Evolutionary conservation across 371 early-diverging fungal species (phyloP).

Genomic region (Lichtheimia corymbifera): DNA sequence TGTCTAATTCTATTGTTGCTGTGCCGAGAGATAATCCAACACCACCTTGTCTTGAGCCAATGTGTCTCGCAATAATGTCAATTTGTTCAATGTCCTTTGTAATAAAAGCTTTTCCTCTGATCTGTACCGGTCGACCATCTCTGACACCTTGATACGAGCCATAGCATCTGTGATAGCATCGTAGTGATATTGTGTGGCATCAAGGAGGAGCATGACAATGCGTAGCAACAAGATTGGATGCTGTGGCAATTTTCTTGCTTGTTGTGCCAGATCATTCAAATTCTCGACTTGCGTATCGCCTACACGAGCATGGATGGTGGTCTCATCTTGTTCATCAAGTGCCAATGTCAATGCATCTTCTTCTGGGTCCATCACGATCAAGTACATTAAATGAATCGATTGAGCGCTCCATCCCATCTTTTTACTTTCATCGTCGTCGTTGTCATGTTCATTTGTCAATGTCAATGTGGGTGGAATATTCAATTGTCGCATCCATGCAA

Average conservation of each 20-base stretch:
- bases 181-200: slow-evolving; percentile 24
- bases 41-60: slow-evolving; percentile 7
- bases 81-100: not conserved
- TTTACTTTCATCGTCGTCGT: not conserved
- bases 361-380: slow-evolving; percentile 23
- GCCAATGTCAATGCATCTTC: slow-evolving; percentile 18
- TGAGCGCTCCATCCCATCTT: slow-evolving; percentile 20
- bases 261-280: slow-evolving; percentile 8
- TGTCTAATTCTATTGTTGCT: not conserved
- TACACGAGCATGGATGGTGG: not conserved
- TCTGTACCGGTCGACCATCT: slow-evolving; percentile 8
- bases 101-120: slow-evolving; percentile 13
- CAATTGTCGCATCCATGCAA: slow-evolving; percentile 15
- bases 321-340: not conserved
- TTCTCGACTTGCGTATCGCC: not conserved
- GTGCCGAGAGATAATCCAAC: slow-evolving; percentile 6
- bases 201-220: slow-evolving; percentile 21
- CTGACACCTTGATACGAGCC: not conserved
- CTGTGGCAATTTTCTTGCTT: slow-evolving; percentile 1
- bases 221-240: slow-evolving; percentile 28
- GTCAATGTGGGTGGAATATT: slow-evolving; percentile 18
- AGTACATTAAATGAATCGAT: slow-evolving; percentile 25
- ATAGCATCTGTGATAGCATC: not conserved
- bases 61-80: not conserved
- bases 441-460: not conserved